Conservation (phyloP, 306 rosid species). For the Acacia melanoxylon region DNA sequence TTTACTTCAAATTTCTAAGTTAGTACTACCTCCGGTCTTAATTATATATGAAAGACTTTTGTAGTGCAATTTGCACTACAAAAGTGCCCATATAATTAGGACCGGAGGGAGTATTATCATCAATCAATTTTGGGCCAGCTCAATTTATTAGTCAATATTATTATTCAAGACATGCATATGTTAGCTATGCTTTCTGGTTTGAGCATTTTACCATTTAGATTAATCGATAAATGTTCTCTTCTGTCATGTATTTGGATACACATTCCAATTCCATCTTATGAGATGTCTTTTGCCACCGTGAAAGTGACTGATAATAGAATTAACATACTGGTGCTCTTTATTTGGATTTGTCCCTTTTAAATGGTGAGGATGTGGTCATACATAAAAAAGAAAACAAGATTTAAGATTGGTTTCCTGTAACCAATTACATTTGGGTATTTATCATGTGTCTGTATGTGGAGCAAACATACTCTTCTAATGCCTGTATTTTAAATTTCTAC, state of each 20-base stretch:
- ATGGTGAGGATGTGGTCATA: too few species aligned
- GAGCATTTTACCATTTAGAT: neutral
- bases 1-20: neutral
- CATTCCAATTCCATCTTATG: too few species aligned
- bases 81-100: too few species aligned
- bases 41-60: too few species aligned
- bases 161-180: neutral
- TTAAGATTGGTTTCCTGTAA: neutral
- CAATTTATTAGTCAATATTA: neutral
- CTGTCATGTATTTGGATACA: neutral
- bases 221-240: neutral
- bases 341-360: too few species aligned
- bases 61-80: too few species aligned
- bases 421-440: neutral
- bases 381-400: too few species aligned
- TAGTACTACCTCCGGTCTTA: too few species aligned
- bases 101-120: too few species aligned
- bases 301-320: too few species aligned
- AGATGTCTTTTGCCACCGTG: too few species aligned
- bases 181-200: neutral
- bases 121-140: neutral
- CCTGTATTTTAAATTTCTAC: neutral
- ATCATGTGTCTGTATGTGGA: neutral
- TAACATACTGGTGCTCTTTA: too few species aligned
- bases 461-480: neutral